Percentiles rank a stretch among this genome's conserved stretches.
Evolutionary conservation across 768 basidiomycete species (phyloP).

Genomic region (Pisolithus marmoratus): DNA sequence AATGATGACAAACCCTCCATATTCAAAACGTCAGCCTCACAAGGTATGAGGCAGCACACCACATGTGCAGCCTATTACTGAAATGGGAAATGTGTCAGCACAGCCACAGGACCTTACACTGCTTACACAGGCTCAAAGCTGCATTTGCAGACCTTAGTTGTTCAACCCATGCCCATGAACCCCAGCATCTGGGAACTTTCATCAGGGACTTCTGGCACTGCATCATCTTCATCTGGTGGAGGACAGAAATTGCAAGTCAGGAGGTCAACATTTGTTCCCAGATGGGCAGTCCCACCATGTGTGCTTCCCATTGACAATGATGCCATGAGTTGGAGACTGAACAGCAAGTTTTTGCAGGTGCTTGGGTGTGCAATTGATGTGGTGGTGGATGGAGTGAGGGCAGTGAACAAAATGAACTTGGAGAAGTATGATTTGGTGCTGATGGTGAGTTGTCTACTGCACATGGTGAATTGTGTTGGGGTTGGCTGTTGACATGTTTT

Average conservation of each 20-base stretch:
- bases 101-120: no score
- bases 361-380: conserved; percentile 94
- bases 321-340: conserved; percentile 79
- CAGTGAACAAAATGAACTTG: conserved; percentile 94
- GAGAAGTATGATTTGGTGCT: conserved; percentile 94
- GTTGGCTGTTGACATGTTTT: neutral
- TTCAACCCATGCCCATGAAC: conserved; percentile 34
- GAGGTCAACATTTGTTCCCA: conserved; percentile 76
- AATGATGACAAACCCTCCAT: no score
- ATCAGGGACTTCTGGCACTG: conserved; percentile 9
- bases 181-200: conserved; percentile 10
- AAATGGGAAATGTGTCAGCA: no score
- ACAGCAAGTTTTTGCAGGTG: conserved; percentile 90
- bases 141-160: no score
- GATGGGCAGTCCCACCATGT: conserved; percentile 86
- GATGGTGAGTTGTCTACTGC: conserved; percentile 58
- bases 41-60: no score
- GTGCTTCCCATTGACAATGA: conserved; percentile 96
- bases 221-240: conserved; percentile 6
- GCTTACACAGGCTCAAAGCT: no score
- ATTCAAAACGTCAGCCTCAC: no score
- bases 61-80: no score
- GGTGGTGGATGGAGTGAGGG: conserved; percentile 87
- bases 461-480: neutral
- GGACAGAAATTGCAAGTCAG: conserved; percentile 58